Base-by-base conservation (phyloP, 495 filamentous ascomycete species). In the Entonaema liquescens region DNA sequence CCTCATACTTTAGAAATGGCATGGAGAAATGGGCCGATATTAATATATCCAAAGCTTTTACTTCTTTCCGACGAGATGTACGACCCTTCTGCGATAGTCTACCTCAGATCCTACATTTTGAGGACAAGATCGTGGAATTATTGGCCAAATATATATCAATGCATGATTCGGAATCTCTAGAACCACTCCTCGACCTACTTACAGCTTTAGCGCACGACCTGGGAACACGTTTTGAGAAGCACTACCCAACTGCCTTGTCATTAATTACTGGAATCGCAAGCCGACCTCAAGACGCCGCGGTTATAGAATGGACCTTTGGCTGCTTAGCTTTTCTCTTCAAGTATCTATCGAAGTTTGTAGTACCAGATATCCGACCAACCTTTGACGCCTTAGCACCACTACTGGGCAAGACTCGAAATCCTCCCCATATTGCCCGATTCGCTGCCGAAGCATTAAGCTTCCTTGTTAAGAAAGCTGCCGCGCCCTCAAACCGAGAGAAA, bases 251-350 rank as follows among this genome's bases (percentile, higher is more conserved):
- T 17, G 85, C 90, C 3, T 87, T 98, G 42, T 84, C 83, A 11
- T 78, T 95, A 59, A 87, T 98, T 60, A 81, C 85, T 31, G 79
- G 77, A 23, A 79, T 87, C 59, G 85, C 84, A 6, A 80, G 77
- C 58, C 78, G 78, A 55, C 77, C 81, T 2, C 82, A 84, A 70
- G 83, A 85, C 61, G 85, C 92, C 31, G 93, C 95, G 69, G 92
- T 93, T 15, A 90, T 96, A 36, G 94, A 99, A 81, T 98, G 95
- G 96, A 94, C 93, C 62, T 98, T 99, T 77, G 93, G 88, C 50
- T 94, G 93, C 73, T 85, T 99, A 13, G 93, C 95, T 67, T 98
- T 96, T 87, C 87, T 97, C 17, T 96, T 98, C 86, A 99, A 98
- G 76, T 98, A 97, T 72, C 87, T 99, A 19, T 95, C 93, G 3